A percentile compares a stretch with the other conserved stretches of the same genome.
Evolutionary conservation across 495 filamentous ascomycete genomes (phyloP).

Genomic region (Amphirosellinia nigrospora): DNA sequence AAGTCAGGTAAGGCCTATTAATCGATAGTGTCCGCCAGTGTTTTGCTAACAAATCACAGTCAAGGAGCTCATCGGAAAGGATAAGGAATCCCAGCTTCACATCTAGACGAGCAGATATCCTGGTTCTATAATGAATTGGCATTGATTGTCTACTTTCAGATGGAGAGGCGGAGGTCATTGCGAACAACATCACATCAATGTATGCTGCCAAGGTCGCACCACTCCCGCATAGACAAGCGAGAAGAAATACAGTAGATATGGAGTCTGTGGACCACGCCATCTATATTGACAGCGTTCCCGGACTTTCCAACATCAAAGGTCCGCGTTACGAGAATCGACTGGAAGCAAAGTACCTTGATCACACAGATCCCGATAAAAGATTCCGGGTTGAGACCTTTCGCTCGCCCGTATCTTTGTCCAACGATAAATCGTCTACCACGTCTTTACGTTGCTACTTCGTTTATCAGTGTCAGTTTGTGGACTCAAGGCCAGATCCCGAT

Average conservation of each 20-base stretch:
- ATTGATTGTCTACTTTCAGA: conserved; percentile 99
- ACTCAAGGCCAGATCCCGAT: conserved; percentile 68
- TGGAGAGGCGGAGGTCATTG: conserved; percentile 85
- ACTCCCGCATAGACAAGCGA: conserved; percentile 89
- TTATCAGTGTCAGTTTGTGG: conserved; percentile 90
- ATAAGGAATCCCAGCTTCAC: conserved; percentile 79
- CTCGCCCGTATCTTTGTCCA: conserved; percentile 73
- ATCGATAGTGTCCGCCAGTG: neutral
- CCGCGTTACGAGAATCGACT: conserved; percentile 92
- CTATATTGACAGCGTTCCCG: conserved; percentile 95
- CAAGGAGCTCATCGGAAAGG: conserved; percentile 47
- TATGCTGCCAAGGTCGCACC: conserved; percentile 96
- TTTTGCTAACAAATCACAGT: conserved; percentile 43
- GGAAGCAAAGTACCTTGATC: conserved; percentile 92
- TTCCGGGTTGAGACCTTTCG: conserved; percentile 98
- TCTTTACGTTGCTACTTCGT: conserved; percentile 97
- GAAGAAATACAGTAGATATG: conserved; percentile 95
- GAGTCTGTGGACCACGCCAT: conserved; percentile 94
- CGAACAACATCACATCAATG: conserved; percentile 91
- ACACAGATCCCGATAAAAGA: conserved; percentile 62
- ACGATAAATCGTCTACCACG: conserved; percentile 62
- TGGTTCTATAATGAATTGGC: conserved; percentile 98
- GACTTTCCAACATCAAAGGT: conserved; percentile 72
- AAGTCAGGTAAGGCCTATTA: conserved; percentile 67
- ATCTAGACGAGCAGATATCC: conserved; percentile 81